Conservation (phyloP, 345 rosid genomes). For the Camelina hispida region DNA sequence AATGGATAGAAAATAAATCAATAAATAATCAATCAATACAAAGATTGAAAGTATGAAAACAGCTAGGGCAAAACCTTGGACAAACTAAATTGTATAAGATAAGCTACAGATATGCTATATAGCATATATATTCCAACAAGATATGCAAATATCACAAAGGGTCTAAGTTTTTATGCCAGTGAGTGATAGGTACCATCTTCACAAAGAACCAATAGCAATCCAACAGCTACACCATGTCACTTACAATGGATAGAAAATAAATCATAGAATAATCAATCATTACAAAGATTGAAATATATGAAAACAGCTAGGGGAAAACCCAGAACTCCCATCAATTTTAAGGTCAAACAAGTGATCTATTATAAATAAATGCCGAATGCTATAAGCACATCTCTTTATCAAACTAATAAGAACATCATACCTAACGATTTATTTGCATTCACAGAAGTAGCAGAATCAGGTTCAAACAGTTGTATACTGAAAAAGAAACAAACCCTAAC, state of each 20-base stretch:
- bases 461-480: constrained; percentile 10
- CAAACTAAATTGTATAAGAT: not conserved
- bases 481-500: constrained; percentile 45
- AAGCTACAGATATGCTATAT: not conserved
- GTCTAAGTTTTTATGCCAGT: not conserved
- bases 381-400: not conserved
- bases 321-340: not conserved
- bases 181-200: not conserved
- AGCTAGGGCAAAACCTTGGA: not conserved
- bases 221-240: constrained; percentile 9
- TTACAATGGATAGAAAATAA: not conserved
- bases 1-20: not conserved
- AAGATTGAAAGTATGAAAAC: not conserved
- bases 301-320: not conserved
- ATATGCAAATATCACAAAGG: constrained; percentile 7
- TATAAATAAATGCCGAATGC: not conserved
- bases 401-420: not conserved
- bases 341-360: not conserved
- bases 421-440: constrained; percentile 1
- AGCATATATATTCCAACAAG: constrained; percentile 12
- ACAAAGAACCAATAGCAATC: not conserved
- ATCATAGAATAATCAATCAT: not conserved
- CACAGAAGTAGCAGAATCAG: not conserved
- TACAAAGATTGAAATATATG: not conserved
- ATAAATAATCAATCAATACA: not conserved